Conservation (phyloP, 495 filamentous ascomycete species). For the Penicilliopsis zonata region DNA sequence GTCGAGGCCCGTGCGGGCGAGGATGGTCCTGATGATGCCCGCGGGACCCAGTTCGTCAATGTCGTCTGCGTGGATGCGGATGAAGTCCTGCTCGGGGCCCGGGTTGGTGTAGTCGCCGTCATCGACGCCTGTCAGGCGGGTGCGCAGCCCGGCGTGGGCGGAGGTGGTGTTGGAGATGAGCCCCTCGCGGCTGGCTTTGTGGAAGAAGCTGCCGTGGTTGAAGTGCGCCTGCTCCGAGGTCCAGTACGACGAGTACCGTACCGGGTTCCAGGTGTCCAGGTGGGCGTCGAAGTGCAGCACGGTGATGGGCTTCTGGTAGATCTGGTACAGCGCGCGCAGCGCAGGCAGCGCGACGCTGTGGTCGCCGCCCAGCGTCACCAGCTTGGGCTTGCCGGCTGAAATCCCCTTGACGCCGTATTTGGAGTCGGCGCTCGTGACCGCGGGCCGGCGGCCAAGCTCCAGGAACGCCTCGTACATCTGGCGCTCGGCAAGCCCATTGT, state of each 20-base stretch:
- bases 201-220: conserved; percentile 81
- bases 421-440: conserved; percentile 19
- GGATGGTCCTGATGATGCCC: conserved; percentile 47
- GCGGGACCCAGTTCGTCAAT: conserved; percentile 53
- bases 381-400: conserved; percentile 42
- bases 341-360: conserved; percentile 70
- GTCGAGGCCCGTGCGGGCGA: conserved; percentile 48
- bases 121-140: conserved; percentile 52
- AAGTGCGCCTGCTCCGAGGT: conserved; percentile 55
- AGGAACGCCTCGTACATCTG: conserved; percentile 71
- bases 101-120: conserved; percentile 50
- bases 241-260: conserved; percentile 67
- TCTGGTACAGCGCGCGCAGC: conserved; percentile 55
- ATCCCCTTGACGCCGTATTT: conserved; percentile 28
- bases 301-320: conserved; percentile 59
- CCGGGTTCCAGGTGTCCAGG: conserved; percentile 76
- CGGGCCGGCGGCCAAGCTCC: conserved; percentile 44
- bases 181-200: conserved; percentile 64
- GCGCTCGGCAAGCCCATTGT: conserved; percentile 60
- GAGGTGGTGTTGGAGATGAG: conserved; percentile 55
- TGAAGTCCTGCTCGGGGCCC: conserved; percentile 48
- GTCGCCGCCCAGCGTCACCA: conserved; percentile 74
- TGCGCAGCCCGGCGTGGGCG: conserved; percentile 70
- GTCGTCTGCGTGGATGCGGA: conserved; percentile 54
- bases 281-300: conserved; percentile 81